Conservation (phyloP, 106 monocot genomes). For the Acorus calamus region DNA sequence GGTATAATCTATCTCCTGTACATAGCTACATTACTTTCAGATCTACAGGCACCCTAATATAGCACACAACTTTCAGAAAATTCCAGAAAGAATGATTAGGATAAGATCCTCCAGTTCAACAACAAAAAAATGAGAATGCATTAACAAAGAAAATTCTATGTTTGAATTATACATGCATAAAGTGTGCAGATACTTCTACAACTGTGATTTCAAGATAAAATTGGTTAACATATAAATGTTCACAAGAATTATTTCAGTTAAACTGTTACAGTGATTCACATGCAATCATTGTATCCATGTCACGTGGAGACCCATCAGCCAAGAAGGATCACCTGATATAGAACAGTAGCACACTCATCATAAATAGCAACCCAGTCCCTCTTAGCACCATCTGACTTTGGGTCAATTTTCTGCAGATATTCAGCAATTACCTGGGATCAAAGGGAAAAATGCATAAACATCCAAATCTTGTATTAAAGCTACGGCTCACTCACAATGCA, state of each 20-base stretch:
- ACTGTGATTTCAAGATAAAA: neutral
- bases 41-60: neutral
- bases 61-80: neutral
- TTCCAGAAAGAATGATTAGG: neutral
- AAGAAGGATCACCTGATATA: slow-evolving; percentile 62
- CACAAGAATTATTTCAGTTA: too few species aligned
- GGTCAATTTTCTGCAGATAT: slow-evolving; percentile 96
- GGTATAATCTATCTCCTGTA: slow-evolving; percentile 95
- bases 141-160: too few species aligned
- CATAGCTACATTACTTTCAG: slow-evolving; percentile 8
- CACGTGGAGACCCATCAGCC: neutral
- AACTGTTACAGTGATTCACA: too few species aligned
- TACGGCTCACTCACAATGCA: too few species aligned
- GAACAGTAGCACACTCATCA: slow-evolving; percentile 90
- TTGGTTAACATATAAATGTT: neutral
- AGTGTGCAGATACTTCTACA: too few species aligned
- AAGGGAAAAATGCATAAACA: neutral
- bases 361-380: slow-evolving; percentile 99
- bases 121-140: too few species aligned
- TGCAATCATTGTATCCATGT: too few species aligned
- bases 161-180: too few species aligned
- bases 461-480: too few species aligned
- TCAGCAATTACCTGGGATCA: slow-evolving; percentile 81
- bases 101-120: too few species aligned
- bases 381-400: slow-evolving; percentile 97